Evolutionary conservation across 148 eudicot species (phyloP), one percentile per base, ranked within the genome.

Genomic region (Oxyria digyna): DNA sequence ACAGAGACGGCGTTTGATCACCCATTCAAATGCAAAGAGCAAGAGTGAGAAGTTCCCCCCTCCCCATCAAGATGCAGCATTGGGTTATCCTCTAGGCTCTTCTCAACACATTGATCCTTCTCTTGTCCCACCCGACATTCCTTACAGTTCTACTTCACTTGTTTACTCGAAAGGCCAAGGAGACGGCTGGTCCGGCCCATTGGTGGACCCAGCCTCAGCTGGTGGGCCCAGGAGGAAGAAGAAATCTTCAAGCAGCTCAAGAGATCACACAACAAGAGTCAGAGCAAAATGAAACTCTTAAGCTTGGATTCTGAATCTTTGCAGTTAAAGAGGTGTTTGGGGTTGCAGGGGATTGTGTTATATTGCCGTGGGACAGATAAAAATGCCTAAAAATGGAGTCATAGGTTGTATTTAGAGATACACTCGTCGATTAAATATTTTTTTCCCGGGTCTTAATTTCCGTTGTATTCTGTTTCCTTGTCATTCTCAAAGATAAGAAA

Each of bases 41-140:
- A 93, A 90, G 79, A 93, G 98, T 11, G 98, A 93, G 78, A 93
- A 93, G 76, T 93, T 93, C 45, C 98, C 98, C 38, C 98, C 98
- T 32, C 98, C 98, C 23, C 98, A 93, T 80, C 96, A 93, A 50
- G 98, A 93, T 42, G 98, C 91, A 72, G 95, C 88, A 55, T 87
- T 90, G 8, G 96, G 96, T 40, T 84, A 84, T 68, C 96, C 98
- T 43, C 76, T 92, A 76, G 96, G 98, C 29, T 79, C 84, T 65
- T 93, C 98, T 42, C 96, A 93, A 80, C 98, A 89, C 78, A 82
- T 89, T 23, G 88, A 87, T 69, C 96, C 98, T n/a, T 67, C 87
- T 24, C 29, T 72, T 54, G 78, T 87, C 77, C 96, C 98, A 18
- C 71, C 87, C 31, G 96, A 93, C 76, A 82, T 89, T 35, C 87